Conservation (phyloP, 2,329 filamentous ascomycete genomes). For the Pestalotiopsis sp. region DNA sequence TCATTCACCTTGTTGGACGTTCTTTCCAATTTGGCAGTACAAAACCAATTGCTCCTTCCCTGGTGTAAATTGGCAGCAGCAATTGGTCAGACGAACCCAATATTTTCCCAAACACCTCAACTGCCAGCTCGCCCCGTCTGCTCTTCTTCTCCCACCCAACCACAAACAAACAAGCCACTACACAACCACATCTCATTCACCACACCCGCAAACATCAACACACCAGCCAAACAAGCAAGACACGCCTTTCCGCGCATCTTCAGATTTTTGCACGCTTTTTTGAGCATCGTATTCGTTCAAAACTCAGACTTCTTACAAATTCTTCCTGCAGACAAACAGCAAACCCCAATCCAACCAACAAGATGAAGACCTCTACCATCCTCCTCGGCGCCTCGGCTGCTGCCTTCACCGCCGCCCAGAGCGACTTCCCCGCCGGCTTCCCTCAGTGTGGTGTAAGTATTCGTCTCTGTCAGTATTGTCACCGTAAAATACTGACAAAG, state of each 20-base stretch:
- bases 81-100: not conserved
- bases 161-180: not conserved
- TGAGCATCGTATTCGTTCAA: slow-evolving; percentile 11
- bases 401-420: slow-evolving; percentile 43
- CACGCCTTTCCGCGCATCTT: slow-evolving; percentile 23
- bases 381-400: slow-evolving; percentile 42
- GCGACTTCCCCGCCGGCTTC: slow-evolving; percentile 39
- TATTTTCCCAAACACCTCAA: not conserved
- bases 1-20: no score
- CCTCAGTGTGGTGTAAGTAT: slow-evolving; percentile 54
- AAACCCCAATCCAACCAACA: slow-evolving; percentile 27
- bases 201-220: not conserved
- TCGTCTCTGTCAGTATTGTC: no score
- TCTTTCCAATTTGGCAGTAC: not conserved
- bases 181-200: not conserved
- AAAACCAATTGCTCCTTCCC: not conserved
- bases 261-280: slow-evolving; percentile 14
- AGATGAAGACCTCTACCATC: slow-evolving; percentile 54
- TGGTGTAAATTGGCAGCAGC: not conserved
- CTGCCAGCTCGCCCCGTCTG: not conserved
- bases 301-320: slow-evolving; percentile 10
- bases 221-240: slow-evolving; percentile 11
- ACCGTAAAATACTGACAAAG: no score
- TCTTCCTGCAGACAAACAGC: slow-evolving; percentile 2
- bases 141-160: not conserved